Conservation (phyloP, 257 asterid species). For the Nicotiana benthamiana region DNA sequence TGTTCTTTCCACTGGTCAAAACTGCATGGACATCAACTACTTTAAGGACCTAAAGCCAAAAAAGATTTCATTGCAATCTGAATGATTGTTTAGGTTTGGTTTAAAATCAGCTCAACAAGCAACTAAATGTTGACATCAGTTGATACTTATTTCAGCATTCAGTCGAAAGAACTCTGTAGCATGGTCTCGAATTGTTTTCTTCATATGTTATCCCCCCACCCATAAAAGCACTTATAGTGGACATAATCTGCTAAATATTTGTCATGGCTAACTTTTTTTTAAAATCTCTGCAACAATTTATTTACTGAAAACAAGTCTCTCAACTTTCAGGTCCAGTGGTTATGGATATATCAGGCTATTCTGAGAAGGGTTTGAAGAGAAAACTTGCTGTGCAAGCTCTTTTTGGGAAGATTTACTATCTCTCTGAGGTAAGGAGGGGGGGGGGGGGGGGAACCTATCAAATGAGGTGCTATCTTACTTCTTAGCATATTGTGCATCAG, state of each 20-base stretch:
- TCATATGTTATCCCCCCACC: not conserved
- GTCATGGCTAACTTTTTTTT: not conserved
- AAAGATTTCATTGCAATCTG: not conserved
- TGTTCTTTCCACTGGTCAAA: not conserved
- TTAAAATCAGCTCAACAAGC: not conserved
- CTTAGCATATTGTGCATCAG: slow-evolving; percentile 3
- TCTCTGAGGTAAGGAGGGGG: slow-evolving; percentile 51
- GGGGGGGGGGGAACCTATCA: not conserved
- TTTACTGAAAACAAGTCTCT: slow-evolving; percentile 1
- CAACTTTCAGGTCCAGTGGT: slow-evolving; percentile 85
- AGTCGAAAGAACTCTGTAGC: not conserved
- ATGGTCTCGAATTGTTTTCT: not conserved
- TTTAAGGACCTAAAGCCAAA: not conserved
- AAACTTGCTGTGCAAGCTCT: slow-evolving; percentile 86
- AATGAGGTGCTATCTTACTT: not conserved
- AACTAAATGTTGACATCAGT: not conserved
- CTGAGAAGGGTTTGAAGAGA: slow-evolving; percentile 83
- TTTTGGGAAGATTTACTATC: slow-evolving; percentile 79
- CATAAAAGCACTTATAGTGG: not conserved
- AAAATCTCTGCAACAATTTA: not conserved
- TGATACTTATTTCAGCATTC: not conserved
- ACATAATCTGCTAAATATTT: not conserved
- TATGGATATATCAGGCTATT: slow-evolving; percentile 74
- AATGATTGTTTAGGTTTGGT: not conserved
- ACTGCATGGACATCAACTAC: not conserved